Evolutionary conservation across 139 green algal genomes (phyloP).

Genomic region (Closterium sp.): DNA sequence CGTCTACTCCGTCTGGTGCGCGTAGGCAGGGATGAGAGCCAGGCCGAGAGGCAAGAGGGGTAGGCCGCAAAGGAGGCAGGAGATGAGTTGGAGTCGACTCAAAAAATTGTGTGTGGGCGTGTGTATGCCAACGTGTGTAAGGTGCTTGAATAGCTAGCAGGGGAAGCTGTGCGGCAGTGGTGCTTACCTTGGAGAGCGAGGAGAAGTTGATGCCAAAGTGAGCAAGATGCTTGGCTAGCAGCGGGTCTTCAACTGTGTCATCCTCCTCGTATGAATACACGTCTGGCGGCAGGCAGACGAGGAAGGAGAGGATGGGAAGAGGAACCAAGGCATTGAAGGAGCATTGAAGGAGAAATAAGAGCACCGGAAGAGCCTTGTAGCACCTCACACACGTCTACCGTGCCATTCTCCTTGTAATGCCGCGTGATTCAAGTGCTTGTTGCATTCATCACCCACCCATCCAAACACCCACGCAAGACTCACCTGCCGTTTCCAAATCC

Average conservation of each 20-base stretch:
- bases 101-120: background rate
- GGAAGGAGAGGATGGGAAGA: too few species aligned
- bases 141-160: too few species aligned
- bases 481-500: slow-evolving; percentile 33
- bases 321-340: too few species aligned
- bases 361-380: too few species aligned
- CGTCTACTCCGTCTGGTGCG: slow-evolving; percentile 81
- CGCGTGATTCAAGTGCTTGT: too few species aligned
- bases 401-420: too few species aligned
- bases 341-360: too few species aligned
- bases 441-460: too few species aligned
- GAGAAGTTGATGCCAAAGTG: slow-evolving; percentile 99
- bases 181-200: slow-evolving; percentile 82
- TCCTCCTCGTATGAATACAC: slow-evolving; percentile 93
- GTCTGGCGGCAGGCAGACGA: slow-evolving; percentile 50
- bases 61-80: too few species aligned
- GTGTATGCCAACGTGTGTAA: background rate
- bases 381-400: too few species aligned
- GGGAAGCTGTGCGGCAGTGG: too few species aligned
- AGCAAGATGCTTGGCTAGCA: slow-evolving; percentile 78
- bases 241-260: slow-evolving; percentile 93
- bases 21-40: background rate
- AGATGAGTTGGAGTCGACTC: background rate
- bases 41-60: too few species aligned
- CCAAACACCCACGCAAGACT: background rate